A percentile compares a stretch with the other conserved stretches of the same genome.
Conservation (phyloP, 2,329 filamentous ascomycete species). For the Phaeosphaeria sp. region DNA sequence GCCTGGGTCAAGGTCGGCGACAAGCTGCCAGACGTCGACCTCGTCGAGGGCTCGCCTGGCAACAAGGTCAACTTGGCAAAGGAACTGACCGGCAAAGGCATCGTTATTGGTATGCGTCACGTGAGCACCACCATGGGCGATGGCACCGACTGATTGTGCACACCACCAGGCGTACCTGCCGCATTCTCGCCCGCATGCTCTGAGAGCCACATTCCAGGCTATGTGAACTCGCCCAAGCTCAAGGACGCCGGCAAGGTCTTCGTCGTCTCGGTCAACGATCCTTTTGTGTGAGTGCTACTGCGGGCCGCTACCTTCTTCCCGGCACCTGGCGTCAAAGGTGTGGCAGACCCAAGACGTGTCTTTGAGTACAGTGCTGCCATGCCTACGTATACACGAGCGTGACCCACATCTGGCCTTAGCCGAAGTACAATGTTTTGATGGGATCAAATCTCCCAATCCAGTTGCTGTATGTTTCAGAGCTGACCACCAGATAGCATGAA, state of each 20-base stretch:
- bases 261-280: constrained; percentile 91
- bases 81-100: constrained; percentile 74
- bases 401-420: constrained; percentile 3
- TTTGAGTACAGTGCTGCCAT: constrained; percentile 13
- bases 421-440: constrained; percentile 12
- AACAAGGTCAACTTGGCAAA: constrained; percentile 88
- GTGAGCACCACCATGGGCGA: constrained; percentile 5
- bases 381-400: constrained; percentile 17
- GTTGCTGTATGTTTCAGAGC: constrained; percentile 5
- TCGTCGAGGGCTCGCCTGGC: constrained; percentile 84
- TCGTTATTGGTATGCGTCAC: constrained; percentile 67
- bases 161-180: constrained; percentile 45
- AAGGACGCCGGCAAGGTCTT: constrained; percentile 84
- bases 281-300: constrained; percentile 76
- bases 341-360: constrained; percentile 14
- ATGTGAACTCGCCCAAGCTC: constrained; percentile 79
- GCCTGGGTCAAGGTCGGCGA: constrained; percentile 79
- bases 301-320: background rate
- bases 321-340: background rate
- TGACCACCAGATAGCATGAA: constrained; percentile 70
- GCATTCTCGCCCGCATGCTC: constrained; percentile 66
- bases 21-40: constrained; percentile 75
- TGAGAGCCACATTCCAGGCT: constrained; percentile 80
- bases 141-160: constrained; percentile 11
- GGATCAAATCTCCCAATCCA: constrained; percentile 1